phyloP scores from a whole-genome alignment of 1,284 basidiomycete genomes.

The Ustilago trichophora region DNA sequence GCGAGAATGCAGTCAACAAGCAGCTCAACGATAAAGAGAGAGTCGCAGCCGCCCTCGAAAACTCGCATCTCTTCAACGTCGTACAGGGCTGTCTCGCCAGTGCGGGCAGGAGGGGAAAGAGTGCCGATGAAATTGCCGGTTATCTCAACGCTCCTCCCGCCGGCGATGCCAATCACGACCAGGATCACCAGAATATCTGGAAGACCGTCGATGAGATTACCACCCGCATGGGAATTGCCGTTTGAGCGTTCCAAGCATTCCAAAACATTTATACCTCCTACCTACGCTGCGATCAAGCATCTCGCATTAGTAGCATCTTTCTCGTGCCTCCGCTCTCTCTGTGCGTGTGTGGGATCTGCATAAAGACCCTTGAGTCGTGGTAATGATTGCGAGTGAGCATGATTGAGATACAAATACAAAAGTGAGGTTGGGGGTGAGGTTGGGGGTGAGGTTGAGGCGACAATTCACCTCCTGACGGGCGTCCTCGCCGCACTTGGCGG shows the following conservation, averaged over 20 bases:
- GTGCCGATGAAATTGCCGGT: conserved; percentile 28
- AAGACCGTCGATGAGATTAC: conserved; percentile 50
- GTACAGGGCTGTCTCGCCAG: conserved; percentile 84
- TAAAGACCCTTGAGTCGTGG: too few relatives aligned
- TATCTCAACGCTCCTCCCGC: conserved; percentile 23
- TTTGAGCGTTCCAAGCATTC: neutral
- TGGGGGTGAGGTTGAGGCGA: too few relatives aligned
- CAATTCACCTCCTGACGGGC: conserved; percentile 10
- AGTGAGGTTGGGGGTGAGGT: neutral
- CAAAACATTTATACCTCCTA: neutral
- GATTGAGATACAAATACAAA: neutral
- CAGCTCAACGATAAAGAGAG: conserved; percentile 99
- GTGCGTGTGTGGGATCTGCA: too few relatives aligned
- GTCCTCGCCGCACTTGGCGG: conserved; percentile 19
- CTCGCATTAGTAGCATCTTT: too few relatives aligned
- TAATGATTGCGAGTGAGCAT: neutral
- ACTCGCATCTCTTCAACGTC: conserved; percentile 83
- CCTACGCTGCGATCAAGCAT: too few relatives aligned
- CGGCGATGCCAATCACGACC: conserved; percentile 5
- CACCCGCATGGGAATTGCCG: conserved; percentile 32
- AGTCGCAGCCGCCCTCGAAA: conserved; percentile 95
- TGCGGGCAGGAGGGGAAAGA: conserved; percentile 68
- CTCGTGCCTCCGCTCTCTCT: neutral
- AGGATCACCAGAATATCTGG: conserved; percentile 35
- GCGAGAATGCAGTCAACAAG: conserved; percentile 94